Base-by-base conservation (phyloP, 2,329 filamentous ascomycete species). In the Fusarium tuaranense region DNA sequence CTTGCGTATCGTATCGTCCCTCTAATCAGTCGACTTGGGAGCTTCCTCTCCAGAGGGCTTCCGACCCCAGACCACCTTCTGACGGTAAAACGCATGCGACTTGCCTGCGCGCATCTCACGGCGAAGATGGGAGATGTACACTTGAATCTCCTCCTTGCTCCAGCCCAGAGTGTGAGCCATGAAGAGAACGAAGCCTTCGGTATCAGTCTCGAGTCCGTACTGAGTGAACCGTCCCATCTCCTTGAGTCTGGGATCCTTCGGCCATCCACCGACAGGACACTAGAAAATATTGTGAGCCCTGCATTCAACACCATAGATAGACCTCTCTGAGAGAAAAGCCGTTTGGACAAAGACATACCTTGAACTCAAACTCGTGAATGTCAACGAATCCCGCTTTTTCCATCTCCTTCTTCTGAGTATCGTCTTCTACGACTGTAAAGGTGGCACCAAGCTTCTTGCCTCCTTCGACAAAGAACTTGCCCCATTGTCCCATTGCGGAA, bases 391-490 rank as follows among this genome's bases (percentile, higher is more conserved):
- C 70, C 1, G 68, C 70, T 3, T 44, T 62, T n/a, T 68, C 61
- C 67, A 68, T 63, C 13, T 48, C 64, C 32, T 70, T 65, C 20
- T 34, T 57, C 30, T 72, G 68, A 0, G 39, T 41, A 13, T 48
- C 46, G 1, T 70, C 68, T n/a, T 67, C 57, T 2, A 72, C 32
- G 5, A 70, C 34, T 1, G 68, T 70, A 39, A 72, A 72, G 7
- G 38, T 39, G 0, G 41, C 30, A 9, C 70, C 70, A 2, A 70
- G 25, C 38, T 70, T 68, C 30, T 65, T 65, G 1, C 61, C 70
- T 1, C 70, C 70, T 30, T 72, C 61, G n/a, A 68, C 51, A 8
- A 65, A 72, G 38, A 72, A 68, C 32, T 68, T 67, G 10, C 68
- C 70, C 70, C 68, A 70, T 53, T 70, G 57, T 4, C 60, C 63